A percentile compares a stretch with the other conserved stretches of the same genome.
Evolutionary conservation across 2,329 filamentous ascomycete species (phyloP).

Genomic region (Ambrosiella xylebori): DNA sequence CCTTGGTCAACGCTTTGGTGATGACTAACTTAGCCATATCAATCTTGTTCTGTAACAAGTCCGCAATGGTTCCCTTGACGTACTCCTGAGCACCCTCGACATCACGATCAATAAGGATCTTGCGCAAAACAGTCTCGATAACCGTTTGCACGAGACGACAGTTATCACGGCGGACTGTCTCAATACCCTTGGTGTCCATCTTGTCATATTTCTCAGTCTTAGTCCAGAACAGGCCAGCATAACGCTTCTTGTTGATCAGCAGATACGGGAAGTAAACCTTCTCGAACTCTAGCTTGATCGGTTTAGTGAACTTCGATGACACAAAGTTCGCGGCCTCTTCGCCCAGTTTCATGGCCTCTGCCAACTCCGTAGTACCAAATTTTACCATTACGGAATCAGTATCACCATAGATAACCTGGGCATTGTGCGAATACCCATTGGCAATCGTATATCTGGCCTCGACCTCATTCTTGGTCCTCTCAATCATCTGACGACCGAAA

Average conservation of each 20-base stretch:
- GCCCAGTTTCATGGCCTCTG: conserved; percentile 86
- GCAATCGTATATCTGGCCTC: conserved; percentile 77
- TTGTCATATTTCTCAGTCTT: conserved; percentile 91
- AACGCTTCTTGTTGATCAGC: conserved; percentile 98
- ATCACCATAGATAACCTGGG: conserved; percentile 95
- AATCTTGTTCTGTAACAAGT: conserved; percentile 89
- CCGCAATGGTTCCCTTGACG: conserved; percentile 89
- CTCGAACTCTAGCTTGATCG: conserved; percentile 98
- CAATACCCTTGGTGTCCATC: conserved; percentile 99
- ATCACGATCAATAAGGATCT: conserved; percentile 89
- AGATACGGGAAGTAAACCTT: conserved; percentile 98
- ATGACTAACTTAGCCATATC: conserved; percentile 99
- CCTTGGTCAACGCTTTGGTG: conserved; percentile 87
- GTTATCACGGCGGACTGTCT: conserved; percentile 93
- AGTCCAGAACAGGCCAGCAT: conserved; percentile 96
- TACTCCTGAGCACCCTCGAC: conserved; percentile 88
- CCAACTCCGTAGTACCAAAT: conserved; percentile 76
- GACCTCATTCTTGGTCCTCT: conserved; percentile 92
- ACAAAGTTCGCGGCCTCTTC: conserved; percentile 80
- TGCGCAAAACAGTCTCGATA: conserved; percentile 87
- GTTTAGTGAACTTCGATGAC: conserved; percentile 82
- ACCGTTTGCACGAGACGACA: conserved; percentile 90
- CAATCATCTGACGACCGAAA: conserved; percentile 97
- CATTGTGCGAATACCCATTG: conserved; percentile 88
- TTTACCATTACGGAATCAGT: conserved; percentile 99